Evolutionary conservation across 495 filamentous ascomycete species (phyloP).

Genomic region (Aspergillus indologenus): DNA sequence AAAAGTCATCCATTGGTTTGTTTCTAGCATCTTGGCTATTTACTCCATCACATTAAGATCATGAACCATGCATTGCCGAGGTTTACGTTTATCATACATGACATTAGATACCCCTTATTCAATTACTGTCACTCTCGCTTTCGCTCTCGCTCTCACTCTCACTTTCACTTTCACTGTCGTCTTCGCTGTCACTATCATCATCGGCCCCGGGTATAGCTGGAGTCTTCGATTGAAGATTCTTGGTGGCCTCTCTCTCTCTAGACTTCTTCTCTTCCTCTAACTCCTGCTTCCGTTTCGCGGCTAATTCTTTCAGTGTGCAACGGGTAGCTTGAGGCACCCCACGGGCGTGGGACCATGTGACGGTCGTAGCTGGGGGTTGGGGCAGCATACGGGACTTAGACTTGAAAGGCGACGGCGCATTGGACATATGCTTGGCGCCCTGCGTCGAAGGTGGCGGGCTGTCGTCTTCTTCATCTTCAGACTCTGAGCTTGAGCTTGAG

Average conservation of each 20-base stretch:
- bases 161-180: not conserved
- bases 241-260: not conserved
- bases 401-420: not conserved
- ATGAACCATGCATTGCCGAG: not conserved
- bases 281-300: not conserved
- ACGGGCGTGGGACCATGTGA: not conserved
- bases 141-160: constrained; percentile 3
- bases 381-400: not conserved
- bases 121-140: constrained; percentile 1
- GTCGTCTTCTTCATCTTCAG: constrained; percentile 3
- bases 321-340: not conserved
- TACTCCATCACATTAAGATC: not conserved
- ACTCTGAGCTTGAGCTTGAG: not conserved
- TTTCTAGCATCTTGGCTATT: not conserved
- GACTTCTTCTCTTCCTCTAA: not conserved
- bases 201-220: not conserved
- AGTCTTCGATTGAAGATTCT: not conserved
- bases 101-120: constrained; percentile 14
- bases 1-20: not conserved
- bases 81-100: constrained; percentile 3
- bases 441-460: not conserved
- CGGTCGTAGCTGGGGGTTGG: not conserved
- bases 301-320: not conserved
- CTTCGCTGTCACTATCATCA: constrained; percentile 9
- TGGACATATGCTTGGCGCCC: not conserved